phyloP scores from a whole-genome alignment of 306 rosid species.

The Clitoria ternatea region DNA sequence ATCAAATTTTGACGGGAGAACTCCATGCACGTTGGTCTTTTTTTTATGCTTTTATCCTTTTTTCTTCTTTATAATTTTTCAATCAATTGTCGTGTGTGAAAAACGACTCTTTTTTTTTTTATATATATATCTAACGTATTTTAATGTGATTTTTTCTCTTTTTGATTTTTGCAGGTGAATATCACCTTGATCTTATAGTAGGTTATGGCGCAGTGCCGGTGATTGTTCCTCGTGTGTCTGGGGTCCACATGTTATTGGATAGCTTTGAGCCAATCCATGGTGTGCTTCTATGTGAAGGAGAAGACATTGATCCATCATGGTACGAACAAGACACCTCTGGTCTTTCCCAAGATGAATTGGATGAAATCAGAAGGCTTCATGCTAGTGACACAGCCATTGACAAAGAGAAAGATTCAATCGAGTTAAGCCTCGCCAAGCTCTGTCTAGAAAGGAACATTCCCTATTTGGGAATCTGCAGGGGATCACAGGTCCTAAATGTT shows the following conservation, averaged over 20 bases:
- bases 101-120: not conserved
- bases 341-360: conserved; percentile 61
- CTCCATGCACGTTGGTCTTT: too few relatives aligned
- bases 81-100: not conserved
- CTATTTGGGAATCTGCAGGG: conserved; percentile 87
- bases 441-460: conserved; percentile 93
- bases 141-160: not conserved
- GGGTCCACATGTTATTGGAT: conserved; percentile 67
- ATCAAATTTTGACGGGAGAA: too few relatives aligned
- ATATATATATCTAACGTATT: not conserved
- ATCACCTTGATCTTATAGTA: conserved; percentile 90
- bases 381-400: conserved; percentile 82
- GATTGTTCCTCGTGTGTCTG: conserved; percentile 80
- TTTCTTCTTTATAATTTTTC: not conserved
- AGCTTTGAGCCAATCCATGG: conserved; percentile 99
- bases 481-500: conserved; percentile 80
- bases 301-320: conserved; percentile 87
- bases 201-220: conserved; percentile 83
- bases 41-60: too few relatives aligned
- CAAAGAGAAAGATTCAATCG: conserved; percentile 82
- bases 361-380: conserved; percentile 68
- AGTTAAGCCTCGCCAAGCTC: conserved; percentile 72
- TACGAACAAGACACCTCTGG: conserved; percentile 51
- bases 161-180: conserved; percentile 65
- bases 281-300: conserved; percentile 92